These are phyloP conservation scores for Pontederia crassipes DNA, from an alignment of 176 grass and related monocot genomes.

Conservation along the genomic window DNA sequence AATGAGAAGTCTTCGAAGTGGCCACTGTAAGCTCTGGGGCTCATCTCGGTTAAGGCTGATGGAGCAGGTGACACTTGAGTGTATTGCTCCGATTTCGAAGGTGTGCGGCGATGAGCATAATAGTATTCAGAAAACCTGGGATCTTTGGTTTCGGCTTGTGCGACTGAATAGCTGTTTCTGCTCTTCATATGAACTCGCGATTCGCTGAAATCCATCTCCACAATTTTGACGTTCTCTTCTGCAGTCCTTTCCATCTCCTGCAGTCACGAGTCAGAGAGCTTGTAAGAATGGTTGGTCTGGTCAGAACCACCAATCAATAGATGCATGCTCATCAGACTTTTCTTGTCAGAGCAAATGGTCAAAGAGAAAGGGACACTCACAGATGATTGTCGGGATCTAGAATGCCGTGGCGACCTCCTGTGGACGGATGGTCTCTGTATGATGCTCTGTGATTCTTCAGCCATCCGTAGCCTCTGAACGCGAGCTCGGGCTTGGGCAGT, in stretches of 20 bases:
- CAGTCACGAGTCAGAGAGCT: background rate
- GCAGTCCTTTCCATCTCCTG: slow-evolving; percentile 16
- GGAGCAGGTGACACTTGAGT: slow-evolving; percentile 15
- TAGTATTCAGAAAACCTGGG: slow-evolving; percentile 8
- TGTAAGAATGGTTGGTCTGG: background rate
- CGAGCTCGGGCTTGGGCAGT: slow-evolving; percentile 52
- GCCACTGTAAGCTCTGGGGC: slow-evolving; percentile 30
- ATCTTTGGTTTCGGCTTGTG: slow-evolving; percentile 10
- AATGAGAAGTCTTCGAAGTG: slow-evolving; percentile 41
- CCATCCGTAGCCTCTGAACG: slow-evolving; percentile 35
- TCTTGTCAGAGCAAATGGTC: too few species aligned
- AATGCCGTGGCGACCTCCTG: slow-evolving; percentile 48
- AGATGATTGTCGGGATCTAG: slow-evolving; percentile 33
- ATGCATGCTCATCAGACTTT: too few species aligned
- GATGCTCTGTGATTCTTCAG: slow-evolving; percentile 25
- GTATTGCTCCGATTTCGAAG: slow-evolving; percentile 9
- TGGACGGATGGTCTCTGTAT: slow-evolving; percentile 24
- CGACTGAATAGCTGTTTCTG: slow-evolving; percentile 6
- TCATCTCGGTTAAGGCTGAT: slow-evolving; percentile 25
- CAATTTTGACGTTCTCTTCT: slow-evolving; percentile 12
- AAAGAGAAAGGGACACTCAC: slow-evolving; percentile 24
- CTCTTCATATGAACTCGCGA: slow-evolving; percentile 1
- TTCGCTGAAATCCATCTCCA: slow-evolving; percentile 13
- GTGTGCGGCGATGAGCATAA: background rate
- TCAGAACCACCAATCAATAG: too few species aligned